phyloP scores from a whole-genome alignment of 106 monocot genomes.

The Apostasia shenzhenica region DNA sequence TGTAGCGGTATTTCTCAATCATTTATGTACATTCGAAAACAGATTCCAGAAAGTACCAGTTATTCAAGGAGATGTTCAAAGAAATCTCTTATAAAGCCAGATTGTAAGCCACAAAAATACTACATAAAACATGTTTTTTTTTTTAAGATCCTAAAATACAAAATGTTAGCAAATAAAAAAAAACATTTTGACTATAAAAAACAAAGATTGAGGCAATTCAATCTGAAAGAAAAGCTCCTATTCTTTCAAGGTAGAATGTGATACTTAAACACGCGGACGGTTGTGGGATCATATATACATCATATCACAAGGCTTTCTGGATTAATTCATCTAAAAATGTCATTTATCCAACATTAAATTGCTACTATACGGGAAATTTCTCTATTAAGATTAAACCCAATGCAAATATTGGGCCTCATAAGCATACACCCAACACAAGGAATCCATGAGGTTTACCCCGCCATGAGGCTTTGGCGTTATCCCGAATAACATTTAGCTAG shows the following conservation, averaged over 20 bases:
- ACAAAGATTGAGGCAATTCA: conserved; percentile 47
- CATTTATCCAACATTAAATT: no score
- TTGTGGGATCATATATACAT: conserved; percentile 76
- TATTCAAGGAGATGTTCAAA: conserved; percentile 45
- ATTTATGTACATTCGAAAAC: conserved; percentile 7
- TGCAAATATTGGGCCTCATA: no score
- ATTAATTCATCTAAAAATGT: conserved; percentile 15
- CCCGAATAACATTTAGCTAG: no score
- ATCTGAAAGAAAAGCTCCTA: conserved; percentile 69
- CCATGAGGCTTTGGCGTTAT: no score
- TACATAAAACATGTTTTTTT: background rate
- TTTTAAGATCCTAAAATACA: background rate
- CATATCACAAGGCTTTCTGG: conserved; percentile 43
- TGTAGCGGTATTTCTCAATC: conserved; percentile 18
- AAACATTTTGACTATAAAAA: background rate
- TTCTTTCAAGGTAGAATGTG: conserved; percentile 71
- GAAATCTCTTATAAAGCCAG: conserved; percentile 65
- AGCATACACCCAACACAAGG: no score
- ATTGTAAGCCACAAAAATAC: conserved; percentile 31
- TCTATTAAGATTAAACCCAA: no score
- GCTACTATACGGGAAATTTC: no score
- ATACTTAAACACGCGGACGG: conserved; percentile 69
- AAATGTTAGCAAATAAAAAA: background rate
- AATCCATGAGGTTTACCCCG: no score
- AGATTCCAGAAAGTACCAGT: conserved; percentile 9